Evolutionary conservation across 345 rosid species (phyloP).

Genomic region (Corchorus capsularis): DNA sequence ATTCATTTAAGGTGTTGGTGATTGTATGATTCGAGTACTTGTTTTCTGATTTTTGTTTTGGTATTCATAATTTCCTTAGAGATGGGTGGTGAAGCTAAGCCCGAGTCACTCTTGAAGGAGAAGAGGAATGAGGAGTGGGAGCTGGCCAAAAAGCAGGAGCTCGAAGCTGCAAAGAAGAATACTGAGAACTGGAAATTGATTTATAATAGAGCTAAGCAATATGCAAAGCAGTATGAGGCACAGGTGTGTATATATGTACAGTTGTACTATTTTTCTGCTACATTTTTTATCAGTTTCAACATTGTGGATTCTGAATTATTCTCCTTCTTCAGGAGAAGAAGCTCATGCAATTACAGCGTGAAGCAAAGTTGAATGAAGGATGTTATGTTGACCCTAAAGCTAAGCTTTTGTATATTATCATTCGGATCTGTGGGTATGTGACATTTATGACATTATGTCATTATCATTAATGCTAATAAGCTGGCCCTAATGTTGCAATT

Average conservation of each 20-base stretch:
- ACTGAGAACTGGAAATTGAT: conserved; percentile 54
- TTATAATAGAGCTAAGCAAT: conserved; percentile 51
- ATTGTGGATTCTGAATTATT: not conserved
- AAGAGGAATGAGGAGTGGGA: conserved; percentile 74
- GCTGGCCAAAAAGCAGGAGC: conserved; percentile 46
- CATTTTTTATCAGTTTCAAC: not conserved
- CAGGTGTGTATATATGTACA: conserved; percentile 32
- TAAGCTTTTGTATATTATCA: no score
- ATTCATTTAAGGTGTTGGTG: no score
- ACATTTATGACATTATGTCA: not conserved
- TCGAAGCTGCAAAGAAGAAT: conserved; percentile 42
- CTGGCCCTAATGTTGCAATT: no score
- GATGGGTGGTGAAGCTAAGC: conserved; percentile 31
- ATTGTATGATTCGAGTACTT: no score
- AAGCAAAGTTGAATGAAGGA: conserved; percentile 53
- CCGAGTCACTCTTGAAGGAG: conserved; percentile 17
- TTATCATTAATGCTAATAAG: no score
- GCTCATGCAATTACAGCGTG: conserved; percentile 58
- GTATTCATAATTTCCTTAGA: conserved; percentile 21
- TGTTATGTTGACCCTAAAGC: no score
- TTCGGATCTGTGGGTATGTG: conserved; percentile 64
- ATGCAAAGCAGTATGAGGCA: conserved; percentile 48
- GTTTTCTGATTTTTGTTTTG: no score
- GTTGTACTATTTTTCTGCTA: not conserved
- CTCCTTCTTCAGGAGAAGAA: conserved; percentile 49